Conservation (phyloP, 2,329 filamentous ascomycete species). For the Alternaria triticina region DNA sequence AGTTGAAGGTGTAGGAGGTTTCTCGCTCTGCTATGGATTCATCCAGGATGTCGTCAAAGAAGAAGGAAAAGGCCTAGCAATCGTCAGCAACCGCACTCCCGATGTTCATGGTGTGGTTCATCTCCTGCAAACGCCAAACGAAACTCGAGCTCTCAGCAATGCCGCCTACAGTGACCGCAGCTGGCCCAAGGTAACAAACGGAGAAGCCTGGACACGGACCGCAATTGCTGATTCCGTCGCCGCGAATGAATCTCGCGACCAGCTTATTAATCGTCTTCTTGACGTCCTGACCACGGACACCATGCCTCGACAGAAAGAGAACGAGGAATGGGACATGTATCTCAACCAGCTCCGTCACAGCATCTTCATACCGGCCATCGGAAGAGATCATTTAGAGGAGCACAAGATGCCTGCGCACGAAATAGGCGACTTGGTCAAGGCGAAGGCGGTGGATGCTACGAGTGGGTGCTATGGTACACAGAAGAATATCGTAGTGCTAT, state of each 20-base stretch:
- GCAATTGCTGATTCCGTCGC: conserved; percentile 56
- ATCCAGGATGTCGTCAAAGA: conserved; percentile 52
- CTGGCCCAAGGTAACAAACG: conserved; percentile 68
- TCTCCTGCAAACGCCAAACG: conserved; percentile 55
- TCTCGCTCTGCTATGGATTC: conserved; percentile 66
- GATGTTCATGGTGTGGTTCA: conserved; percentile 58
- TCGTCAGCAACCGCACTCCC: conserved; percentile 68
- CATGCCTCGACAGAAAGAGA: conserved; percentile 58
- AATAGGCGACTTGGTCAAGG: conserved; percentile 51
- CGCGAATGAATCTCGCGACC: conserved; percentile 53
- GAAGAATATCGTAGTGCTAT: conserved; percentile 67
- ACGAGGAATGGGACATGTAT: conserved; percentile 62
- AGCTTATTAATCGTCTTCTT: conserved; percentile 60
- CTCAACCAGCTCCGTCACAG: conserved; percentile 63
- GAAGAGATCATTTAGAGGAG: conserved; percentile 52
- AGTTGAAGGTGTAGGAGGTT: conserved; percentile 66
- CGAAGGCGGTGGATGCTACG: conserved; percentile 45
- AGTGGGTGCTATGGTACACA: conserved; percentile 68
- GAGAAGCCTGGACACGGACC: conserved; percentile 60
- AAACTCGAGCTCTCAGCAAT: conserved; percentile 68
- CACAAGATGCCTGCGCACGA: conserved; percentile 46
- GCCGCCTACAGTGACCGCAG: conserved; percentile 63
- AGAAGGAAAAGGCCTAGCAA: conserved; percentile 51
- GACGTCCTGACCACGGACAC: conserved; percentile 61
- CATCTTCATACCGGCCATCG: conserved; percentile 66